Base-by-base conservation (phyloP, 352 stramenopile genomes). In the Phytophthora lateralis region DNA sequence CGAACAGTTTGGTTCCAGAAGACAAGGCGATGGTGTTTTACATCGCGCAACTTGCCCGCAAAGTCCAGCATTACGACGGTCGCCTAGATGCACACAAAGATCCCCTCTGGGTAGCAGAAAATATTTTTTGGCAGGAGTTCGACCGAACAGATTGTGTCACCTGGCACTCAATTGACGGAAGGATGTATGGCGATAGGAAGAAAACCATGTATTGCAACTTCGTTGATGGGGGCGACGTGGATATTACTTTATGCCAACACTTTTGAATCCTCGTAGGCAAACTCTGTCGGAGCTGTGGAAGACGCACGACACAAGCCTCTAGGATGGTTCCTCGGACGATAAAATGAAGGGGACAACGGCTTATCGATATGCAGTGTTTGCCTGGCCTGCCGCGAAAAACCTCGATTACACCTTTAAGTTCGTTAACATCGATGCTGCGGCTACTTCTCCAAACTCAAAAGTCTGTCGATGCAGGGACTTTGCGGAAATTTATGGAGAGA, bases 361-460 rank as follows among this genome's bases (percentile, higher is more conserved):
- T 20, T 42, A 18, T 43, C 39, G 64, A 3, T 73, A 56, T 30
- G 53, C 53, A 20, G 32, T 68, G 4, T 44, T 72, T 20, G 58
- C 48, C 7, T 73, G 64, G 43, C 43, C 64, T 10, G 30, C 10
- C 4, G n/a, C 8, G 1, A 32, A 61, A 15, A 53, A 60, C 14
- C 30, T 71, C 6, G 63, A 46, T 7, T 47, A 61, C 8, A 18
- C 56, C 2, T 56, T 49, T 4, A 48, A 60, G 2, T 47, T 48
- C 10, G 55, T 63, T 20, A 60, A 47, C 32, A 39, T 17, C 0
- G 52, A 57, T 15, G 63, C 37, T 34, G 43, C 56, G 17, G 18
- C 55, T 11, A 38, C 37, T 11, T 8, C 21, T 61, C 10, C 20
- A 30, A 14, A 17, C n/a, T 7, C 49, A 45, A 14, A 42, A 37